These are phyloP conservation scores for Ulota crispa DNA, from an alignment of 225 moss, liverwort and hornwort species.

Conservation along the genomic window DNA sequence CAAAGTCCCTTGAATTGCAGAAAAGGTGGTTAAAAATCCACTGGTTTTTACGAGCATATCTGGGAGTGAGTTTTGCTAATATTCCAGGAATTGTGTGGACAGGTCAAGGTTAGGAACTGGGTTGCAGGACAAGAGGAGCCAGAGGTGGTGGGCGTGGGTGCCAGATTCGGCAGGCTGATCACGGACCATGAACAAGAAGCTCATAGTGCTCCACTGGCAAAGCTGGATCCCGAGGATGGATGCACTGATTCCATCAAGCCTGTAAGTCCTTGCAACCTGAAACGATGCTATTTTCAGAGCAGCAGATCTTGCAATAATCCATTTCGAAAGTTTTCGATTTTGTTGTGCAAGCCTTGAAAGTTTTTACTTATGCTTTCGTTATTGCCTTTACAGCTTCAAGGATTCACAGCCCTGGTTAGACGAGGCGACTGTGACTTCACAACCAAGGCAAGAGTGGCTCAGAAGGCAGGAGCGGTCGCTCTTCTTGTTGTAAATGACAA, in stretches of 20 bases:
- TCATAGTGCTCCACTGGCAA: slow-evolving; percentile 49
- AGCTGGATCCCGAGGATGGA: slow-evolving; percentile 51
- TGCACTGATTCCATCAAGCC: slow-evolving; percentile 52
- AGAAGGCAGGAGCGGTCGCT: slow-evolving; percentile 77
- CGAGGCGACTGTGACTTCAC: slow-evolving; percentile 86
- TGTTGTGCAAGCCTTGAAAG: not conserved
- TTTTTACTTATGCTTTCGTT: not conserved
- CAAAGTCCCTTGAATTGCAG: not conserved
- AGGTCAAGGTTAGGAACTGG: slow-evolving; percentile 96
- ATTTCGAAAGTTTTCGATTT: not conserved
- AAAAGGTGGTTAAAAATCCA: not conserved
- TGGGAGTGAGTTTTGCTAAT: not conserved
- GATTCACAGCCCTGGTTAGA: slow-evolving; percentile 62
- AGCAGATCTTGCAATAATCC: not conserved
- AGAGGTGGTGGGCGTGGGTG: slow-evolving; percentile 94
- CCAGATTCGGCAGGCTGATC: slow-evolving; percentile 78
- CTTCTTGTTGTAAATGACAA: slow-evolving; percentile 86
- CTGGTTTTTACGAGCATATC: not conserved
- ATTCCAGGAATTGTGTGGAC: slow-evolving; percentile 15
- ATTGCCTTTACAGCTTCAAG: slow-evolving; percentile 52
- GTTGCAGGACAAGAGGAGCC: slow-evolving; percentile 61
- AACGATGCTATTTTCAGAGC: not conserved
- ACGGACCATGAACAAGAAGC: slow-evolving; percentile 71
- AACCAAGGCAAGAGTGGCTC: slow-evolving; percentile 80
- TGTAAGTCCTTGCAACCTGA: slow-evolving; percentile 33